Evolutionary conservation across 2,329 filamentous ascomycete genomes (phyloP).

Genomic region (Fusarium sp.): DNA sequence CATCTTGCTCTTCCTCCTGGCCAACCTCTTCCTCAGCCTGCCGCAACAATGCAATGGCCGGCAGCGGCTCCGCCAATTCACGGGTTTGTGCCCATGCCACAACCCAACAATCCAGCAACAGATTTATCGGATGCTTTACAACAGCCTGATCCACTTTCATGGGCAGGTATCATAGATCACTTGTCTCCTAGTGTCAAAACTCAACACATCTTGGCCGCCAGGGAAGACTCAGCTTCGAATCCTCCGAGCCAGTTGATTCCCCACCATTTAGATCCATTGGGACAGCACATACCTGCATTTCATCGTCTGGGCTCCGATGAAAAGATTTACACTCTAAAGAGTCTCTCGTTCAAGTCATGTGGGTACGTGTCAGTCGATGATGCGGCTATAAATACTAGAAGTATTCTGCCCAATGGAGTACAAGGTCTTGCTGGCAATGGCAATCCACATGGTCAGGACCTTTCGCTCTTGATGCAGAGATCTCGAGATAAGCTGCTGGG

Average conservation of each 20-base stretch:
- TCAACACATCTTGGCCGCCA: conserved; percentile 33
- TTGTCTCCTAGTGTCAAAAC: conserved; percentile 56
- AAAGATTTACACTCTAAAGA: conserved; percentile 50
- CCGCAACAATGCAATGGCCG: neutral
- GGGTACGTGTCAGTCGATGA: conserved; percentile 66
- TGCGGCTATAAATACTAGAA: conserved; percentile 53
- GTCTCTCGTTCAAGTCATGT: conserved; percentile 69
- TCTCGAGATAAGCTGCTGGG: conserved; percentile 54
- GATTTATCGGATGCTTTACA: conserved; percentile 33
- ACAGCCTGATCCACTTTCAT: conserved; percentile 53
- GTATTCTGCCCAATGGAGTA: conserved; percentile 48
- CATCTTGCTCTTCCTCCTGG: neutral
- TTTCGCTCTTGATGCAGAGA: conserved; percentile 52
- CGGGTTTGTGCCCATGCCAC: neutral
- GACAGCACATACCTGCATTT: conserved; percentile 42
- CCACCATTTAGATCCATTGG: conserved; percentile 24
- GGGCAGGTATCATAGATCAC: conserved; percentile 59
- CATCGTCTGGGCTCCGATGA: conserved; percentile 46
- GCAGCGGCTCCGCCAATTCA: conserved; percentile 5
- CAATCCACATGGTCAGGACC: conserved; percentile 42
- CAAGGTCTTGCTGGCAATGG: conserved; percentile 42
- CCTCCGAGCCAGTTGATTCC: neutral
- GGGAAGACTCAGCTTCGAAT: conserved; percentile 9
- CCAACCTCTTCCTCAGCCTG: neutral
- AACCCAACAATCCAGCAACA: conserved; percentile 7